These are phyloP conservation scores for Barnettozyma californica DNA, from an alignment of 805 yeast species.

Conservation along the genomic window DNA sequence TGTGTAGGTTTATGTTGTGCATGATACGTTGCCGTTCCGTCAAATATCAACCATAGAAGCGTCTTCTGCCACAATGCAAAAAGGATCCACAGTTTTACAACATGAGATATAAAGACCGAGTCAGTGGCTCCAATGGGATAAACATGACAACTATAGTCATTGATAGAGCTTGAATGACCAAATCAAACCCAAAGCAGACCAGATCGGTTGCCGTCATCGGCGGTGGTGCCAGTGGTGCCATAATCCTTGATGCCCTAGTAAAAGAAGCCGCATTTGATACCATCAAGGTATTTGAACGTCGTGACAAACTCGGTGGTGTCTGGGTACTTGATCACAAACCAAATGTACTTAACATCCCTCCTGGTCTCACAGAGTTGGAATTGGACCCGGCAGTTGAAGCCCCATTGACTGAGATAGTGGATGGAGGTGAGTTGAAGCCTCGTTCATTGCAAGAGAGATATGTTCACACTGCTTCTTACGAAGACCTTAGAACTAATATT, in stretches of 20 bases:
- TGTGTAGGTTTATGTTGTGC: no score
- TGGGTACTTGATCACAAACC: slow-evolving; percentile 34
- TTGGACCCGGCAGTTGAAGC: slow-evolving; percentile 26
- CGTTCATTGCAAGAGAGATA: slow-evolving; percentile 21
- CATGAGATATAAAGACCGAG: neutral
- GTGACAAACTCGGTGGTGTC: slow-evolving; percentile 37
- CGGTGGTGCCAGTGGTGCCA: slow-evolving; percentile 48
- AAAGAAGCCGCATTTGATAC: slow-evolving; percentile 30
- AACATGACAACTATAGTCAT: neutral
- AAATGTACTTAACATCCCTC: slow-evolving; percentile 19
- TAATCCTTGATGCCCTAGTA: slow-evolving; percentile 34
- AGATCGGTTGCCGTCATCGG: slow-evolving; percentile 40
- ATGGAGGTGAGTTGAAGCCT: neutral
- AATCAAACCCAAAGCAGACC: neutral
- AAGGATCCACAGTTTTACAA: slow-evolving; percentile 2
- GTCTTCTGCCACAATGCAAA: neutral
- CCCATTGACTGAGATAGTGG: slow-evolving; percentile 7
- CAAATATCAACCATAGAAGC: no score
- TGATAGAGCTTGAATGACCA: neutral
- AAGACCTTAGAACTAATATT: slow-evolving; percentile 33
- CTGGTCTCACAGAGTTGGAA: slow-evolving; percentile 23
- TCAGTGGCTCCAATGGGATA: neutral
- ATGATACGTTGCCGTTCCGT: no score
- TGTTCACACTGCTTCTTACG: slow-evolving; percentile 28
- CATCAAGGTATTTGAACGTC: slow-evolving; percentile 37